Evolutionary conservation across 192 early-diverging fungal species (phyloP), one percentile per base, ranked within the genome.

Genomic region (Phycomyces nitens): DNA sequence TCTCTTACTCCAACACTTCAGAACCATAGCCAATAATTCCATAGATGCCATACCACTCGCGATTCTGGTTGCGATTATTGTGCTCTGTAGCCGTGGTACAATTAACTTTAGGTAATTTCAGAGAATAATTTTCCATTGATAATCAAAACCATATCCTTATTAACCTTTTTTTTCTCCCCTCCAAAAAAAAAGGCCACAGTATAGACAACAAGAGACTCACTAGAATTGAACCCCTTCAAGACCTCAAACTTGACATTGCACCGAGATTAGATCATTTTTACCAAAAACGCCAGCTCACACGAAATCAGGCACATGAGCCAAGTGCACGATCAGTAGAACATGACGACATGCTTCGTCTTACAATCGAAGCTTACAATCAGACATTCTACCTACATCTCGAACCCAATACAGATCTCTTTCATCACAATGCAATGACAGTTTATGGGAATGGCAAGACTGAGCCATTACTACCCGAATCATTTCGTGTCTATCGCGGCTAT

Each of bases 381-480:
- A 89, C 90, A 1, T 87, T 86, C 60, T 61, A 77, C 53, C 77
- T 92, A 52, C 71, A 89, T 42, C 68, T 92, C n/a, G 84, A 84
- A 61, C 88, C 86, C 15, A 92, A 92, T 70, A 53, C 67, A n/a
- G 88, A 89, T 67, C 59, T 92, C 29, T 68, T 92, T 29, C 90
- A 92, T 59, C 84, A 86, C 2, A 73, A 88, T 10, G 84, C 86
- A 1, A 78, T 66, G 21, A 70, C 65, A 22, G 18, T 50, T 15
- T 22, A 69, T 15, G 41, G 50, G 54, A 76, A 66, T 63, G 79
- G 63, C 50, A 74, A 58, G 7, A 71, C 60, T 21, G 65, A 56
- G 23, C 9, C 49, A 4, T 29, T 54, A 16, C 34, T 41, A 47
- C 47, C 39, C n/a, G 69, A 83, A 63, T 65, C 78, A 56, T 65